A percentile compares a stretch with the other conserved stretches of the same genome.
Evolutionary conservation across 2,329 filamentous ascomycete genomes (phyloP).

Genomic region (Trichoderma koningii): DNA sequence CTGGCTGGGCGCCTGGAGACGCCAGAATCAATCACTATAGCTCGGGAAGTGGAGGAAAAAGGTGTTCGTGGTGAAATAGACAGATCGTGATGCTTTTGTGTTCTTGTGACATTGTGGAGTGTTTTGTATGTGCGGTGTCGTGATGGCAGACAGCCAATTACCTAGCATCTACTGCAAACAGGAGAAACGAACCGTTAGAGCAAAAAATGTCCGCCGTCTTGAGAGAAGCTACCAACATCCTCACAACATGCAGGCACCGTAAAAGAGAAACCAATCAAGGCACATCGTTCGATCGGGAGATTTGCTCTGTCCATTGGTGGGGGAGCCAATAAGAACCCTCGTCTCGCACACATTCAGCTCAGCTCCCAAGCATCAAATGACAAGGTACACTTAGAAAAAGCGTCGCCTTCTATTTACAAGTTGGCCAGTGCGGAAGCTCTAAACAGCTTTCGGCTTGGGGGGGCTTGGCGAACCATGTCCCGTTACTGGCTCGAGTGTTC

Average conservation of each 20-base stretch:
- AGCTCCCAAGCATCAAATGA: neutral
- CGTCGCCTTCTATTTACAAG: slow-evolving; percentile 8
- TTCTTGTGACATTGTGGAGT: neutral
- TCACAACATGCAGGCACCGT: no score
- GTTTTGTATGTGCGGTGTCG: neutral
- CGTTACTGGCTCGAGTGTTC: slow-evolving; percentile 4
- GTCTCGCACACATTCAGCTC: neutral
- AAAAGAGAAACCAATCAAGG: no score
- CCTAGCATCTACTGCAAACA: neutral
- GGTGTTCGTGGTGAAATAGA: no score
- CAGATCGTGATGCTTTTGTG: no score
- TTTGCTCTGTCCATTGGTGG: neutral
- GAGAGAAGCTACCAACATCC: no score
- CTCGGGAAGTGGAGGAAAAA: neutral
- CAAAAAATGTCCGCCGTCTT: no score
- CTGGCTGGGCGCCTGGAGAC: neutral
- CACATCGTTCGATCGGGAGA: slow-evolving; percentile 6
- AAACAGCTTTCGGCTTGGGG: neutral
- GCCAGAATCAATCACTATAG: neutral
- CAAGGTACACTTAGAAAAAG: neutral
- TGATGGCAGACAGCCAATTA: neutral
- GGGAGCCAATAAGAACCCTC: slow-evolving; percentile 1
- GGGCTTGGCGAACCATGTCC: slow-evolving; percentile 7
- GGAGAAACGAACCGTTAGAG: no score
- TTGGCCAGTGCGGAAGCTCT: slow-evolving; percentile 19